Conservation (phyloP, 208 protist species). For the Lotmaria passim region DNA sequence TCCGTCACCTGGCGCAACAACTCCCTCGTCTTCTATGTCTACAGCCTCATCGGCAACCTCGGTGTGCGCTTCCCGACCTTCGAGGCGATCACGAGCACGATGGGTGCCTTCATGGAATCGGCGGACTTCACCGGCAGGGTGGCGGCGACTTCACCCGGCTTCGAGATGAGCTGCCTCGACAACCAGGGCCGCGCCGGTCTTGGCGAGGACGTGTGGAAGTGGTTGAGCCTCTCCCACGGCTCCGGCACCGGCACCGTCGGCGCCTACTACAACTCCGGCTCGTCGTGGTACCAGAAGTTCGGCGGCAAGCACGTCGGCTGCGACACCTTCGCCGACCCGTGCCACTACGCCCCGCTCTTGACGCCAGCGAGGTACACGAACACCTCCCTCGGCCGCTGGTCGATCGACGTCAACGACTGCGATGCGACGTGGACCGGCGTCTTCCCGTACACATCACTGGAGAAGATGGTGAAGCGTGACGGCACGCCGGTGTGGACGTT, state of each 20-base stretch:
- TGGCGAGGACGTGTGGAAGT: slow-evolving; percentile 78
- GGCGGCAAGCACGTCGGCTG: slow-evolving; percentile 82
- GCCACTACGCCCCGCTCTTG: slow-evolving; percentile 80
- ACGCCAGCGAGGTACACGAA: slow-evolving; percentile 57
- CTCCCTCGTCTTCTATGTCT: slow-evolving; percentile 68
- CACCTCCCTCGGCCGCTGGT: slow-evolving; percentile 47
- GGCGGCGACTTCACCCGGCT: slow-evolving; percentile 48
- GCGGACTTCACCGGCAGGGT: slow-evolving; percentile 52
- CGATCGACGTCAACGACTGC: slow-evolving; percentile 80
- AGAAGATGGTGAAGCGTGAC: slow-evolving; percentile 43
- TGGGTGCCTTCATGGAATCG: slow-evolving; percentile 61
- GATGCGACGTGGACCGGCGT: slow-evolving; percentile 81
- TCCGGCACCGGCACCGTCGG: slow-evolving; percentile 65
- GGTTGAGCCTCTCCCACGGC: slow-evolving; percentile 45
- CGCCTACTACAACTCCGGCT: slow-evolving; percentile 56
- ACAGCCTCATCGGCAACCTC: slow-evolving; percentile 79
- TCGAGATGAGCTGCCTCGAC: slow-evolving; percentile 73
- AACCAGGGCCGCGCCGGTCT: slow-evolving; percentile 59
- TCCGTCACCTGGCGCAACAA: slow-evolving; percentile 63
- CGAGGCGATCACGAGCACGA: slow-evolving; percentile 52
- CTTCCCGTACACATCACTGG: slow-evolving; percentile 60
- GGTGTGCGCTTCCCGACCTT: slow-evolving; percentile 87
- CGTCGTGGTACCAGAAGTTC: slow-evolving; percentile 89
- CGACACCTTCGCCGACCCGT: slow-evolving; percentile 78
- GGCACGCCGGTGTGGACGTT: slow-evolving; percentile 60